Evolutionary conservation across 2,329 filamentous ascomycete genomes (phyloP).

Genomic region (Graphilbum fragrans): DNA sequence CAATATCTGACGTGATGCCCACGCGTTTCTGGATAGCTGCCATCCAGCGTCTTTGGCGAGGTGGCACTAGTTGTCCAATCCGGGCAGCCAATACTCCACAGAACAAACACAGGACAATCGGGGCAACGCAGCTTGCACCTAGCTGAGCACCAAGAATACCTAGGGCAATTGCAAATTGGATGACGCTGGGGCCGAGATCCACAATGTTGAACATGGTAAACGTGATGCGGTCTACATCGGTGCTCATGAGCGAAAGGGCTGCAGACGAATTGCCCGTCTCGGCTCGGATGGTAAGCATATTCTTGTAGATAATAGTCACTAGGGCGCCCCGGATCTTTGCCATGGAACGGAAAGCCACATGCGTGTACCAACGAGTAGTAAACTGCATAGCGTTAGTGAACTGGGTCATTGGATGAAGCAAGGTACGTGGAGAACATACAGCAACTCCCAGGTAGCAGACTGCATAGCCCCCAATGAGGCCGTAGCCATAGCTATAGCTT

Average conservation of each 20-base stretch:
- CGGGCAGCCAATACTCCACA: conserved; percentile 1
- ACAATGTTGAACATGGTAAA: conserved; percentile 6
- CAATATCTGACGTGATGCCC: conserved; percentile 31
- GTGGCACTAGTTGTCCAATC: conserved; percentile 4
- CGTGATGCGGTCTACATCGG: conserved; percentile 8
- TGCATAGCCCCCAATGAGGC: conserved; percentile 9
- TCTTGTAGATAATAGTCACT: conserved; percentile 8
- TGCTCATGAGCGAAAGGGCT: conserved; percentile 9
- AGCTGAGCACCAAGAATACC: conserved; percentile 7
- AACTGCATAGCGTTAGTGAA: conserved; percentile 1
- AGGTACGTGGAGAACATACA: not conserved
- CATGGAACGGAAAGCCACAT: conserved; percentile 7
- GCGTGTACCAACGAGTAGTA: conserved; percentile 8
- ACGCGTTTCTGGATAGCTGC: conserved; percentile 35
- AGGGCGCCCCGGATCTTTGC: conserved; percentile 7
- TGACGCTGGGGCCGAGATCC: conserved; percentile 4
- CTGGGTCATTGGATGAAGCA: not conserved
- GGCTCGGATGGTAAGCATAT: conserved; percentile 7
- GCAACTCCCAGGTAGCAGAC: conserved; percentile 6
- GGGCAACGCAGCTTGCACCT: conserved; percentile 5
- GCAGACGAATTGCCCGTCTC: conserved; percentile 7
- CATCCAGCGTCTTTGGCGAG: conserved; percentile 24
- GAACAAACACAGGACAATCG: conserved; percentile 4
- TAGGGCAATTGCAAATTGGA: conserved; percentile 6
- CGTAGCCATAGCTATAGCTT: conserved; percentile 7